Evolutionary conservation across 805 yeast species (phyloP), one percentile per base, ranked within the genome.

Genomic region (Monosporozyma solicola): DNA sequence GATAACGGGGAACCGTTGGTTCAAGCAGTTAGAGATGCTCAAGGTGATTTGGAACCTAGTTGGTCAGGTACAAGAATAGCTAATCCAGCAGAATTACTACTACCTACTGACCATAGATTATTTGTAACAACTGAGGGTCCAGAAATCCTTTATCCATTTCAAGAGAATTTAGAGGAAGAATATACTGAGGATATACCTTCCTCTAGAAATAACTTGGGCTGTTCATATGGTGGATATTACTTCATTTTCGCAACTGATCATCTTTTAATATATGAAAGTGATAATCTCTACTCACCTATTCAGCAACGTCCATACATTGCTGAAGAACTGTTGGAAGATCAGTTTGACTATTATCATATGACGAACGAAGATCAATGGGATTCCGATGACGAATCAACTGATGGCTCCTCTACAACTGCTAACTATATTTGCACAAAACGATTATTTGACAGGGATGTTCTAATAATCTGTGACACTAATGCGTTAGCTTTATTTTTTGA

Each of bases 401-500:
- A 35, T 15, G 16, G 16, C n/a, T 35, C 7, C n/a, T 35, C 16
- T 15, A 15, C n/a, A 35, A 35, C 43, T 20, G 43, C 43, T 4
- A 39, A 67, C 65, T 0, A 57, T 52, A 24, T 72, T 80, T 54
- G 43, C 25, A 11, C 15, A 9, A 39, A 20, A 20, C 43, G 43
- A 9, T 20, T 39, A 39, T 55, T 66, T 24, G 72, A 67, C 1
- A 59, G 61, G 16, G 78, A 76, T 51, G 75, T 78, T 0, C 53
- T 85, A 6, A 74, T 72, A 1, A 73, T 72, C 3, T 79, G 84
- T 47, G 58, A 72, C 15, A 88, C 83, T 60, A 81, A 80, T 62
- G 88, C 88, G 0, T 58, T 76, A 6, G 71, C 74, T 0, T 54
- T 77, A 48, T 54, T 83, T 0, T 72, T 59, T 59, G 63, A 72